These are phyloP conservation scores for Neurospora sp. DNA, from an alignment of 495 filamentous ascomycete genomes.

Conservation along the genomic window DNA sequence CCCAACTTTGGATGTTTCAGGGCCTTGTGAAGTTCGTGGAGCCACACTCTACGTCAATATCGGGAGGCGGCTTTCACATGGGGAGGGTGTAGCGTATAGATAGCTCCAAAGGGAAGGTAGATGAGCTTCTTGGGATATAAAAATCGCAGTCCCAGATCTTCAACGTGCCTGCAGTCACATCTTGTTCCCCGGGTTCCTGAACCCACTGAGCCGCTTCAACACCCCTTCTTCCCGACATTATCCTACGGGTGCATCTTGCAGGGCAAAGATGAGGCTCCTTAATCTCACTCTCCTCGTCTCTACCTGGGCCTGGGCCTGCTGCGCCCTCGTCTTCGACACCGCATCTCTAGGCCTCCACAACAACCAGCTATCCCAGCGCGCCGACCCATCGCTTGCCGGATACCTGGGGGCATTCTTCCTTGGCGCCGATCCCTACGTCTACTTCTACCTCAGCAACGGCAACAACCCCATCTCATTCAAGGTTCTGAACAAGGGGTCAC, in stretches of 20 bases:
- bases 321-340: neutral
- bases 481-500: constrained; percentile 35
- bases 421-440: constrained; percentile 41
- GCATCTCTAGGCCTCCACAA: neutral
- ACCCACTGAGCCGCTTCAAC: neutral
- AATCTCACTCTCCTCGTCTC: neutral
- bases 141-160: neutral
- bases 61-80: neutral
- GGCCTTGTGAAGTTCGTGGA: neutral
- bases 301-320: neutral
- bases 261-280: neutral
- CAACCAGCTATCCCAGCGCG: constrained; percentile 15
- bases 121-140: neutral
- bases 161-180: neutral
- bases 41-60: neutral
- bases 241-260: neutral
- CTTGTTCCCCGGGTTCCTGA: neutral
- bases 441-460: constrained; percentile 43
- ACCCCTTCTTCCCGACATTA: neutral
- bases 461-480: constrained; percentile 38
- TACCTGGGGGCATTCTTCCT: constrained; percentile 46
- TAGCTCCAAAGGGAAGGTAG: neutral
- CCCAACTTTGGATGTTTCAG: neutral
- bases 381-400: constrained; percentile 31
- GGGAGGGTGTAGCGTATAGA: neutral